Evolutionary conservation across 2,329 filamentous ascomycete species (phyloP), one percentile per base, ranked within the genome.

Genomic region (Stylonectria norvegica): DNA sequence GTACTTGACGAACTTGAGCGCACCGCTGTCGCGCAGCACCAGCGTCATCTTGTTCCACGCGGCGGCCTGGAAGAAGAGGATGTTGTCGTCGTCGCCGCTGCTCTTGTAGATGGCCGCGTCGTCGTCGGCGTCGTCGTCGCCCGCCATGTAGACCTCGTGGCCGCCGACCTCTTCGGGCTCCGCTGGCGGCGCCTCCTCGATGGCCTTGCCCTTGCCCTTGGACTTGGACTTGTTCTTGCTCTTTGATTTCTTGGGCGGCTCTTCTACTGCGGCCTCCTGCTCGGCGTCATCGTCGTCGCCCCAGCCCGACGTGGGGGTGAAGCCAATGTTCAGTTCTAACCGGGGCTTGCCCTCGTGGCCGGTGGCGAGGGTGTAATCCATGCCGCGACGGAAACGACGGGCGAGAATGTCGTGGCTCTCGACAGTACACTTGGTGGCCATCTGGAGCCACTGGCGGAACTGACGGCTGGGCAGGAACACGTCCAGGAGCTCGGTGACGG

Each of bases 1-100:
- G 63, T 97, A 98, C 72, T 97, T 98, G 58, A 97, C 89, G 61
- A 98, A 98, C 62, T 88, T 84, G 59, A 98, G 72, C 11, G 86
- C 85, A 11, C 88, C 90, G 52, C 79, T 81, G 61, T 98, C 93
- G 42, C 93, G 78, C 52, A 97, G 70, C 20, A 97, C 93, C 50
- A 98, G 80, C 49, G 85, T 89, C 70, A 98, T 75, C 49, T 86
- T 88, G 65, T 97, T 97, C 93, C 93, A 98, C 12, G 76, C 64
- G 2, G 77, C 73, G 7, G 73, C 72, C 62, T 81, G 77, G 70
- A 78, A 79, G 65, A 81, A 81, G 33, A 81, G 68, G 48, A 81
- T 79, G 61, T 80, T 81, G 66, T 81, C 77, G 34, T 95, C 90
- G 38, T 94, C 91, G 28, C 80, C 76, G 36, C 78, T 76, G 1